These are phyloP conservation scores for Alternaria brassicicola DNA, from an alignment of 2,329 filamentous ascomycete species.

Conservation along the genomic window DNA sequence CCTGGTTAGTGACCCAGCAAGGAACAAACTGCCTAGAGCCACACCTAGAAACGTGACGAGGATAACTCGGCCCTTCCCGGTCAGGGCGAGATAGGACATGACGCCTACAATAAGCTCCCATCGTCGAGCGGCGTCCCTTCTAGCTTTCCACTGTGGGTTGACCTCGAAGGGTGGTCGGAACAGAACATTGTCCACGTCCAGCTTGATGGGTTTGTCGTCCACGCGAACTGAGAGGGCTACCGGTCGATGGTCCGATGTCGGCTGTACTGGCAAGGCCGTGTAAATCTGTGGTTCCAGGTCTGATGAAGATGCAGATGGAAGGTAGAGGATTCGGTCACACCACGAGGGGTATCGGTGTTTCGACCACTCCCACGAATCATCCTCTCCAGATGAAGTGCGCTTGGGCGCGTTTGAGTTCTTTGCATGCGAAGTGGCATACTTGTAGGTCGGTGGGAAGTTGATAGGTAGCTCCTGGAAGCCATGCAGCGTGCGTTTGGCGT, in stretches of 20 bases:
- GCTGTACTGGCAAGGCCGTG: conserved; percentile 74
- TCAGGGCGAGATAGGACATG: conserved; percentile 60
- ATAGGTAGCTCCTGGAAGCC: conserved; percentile 77
- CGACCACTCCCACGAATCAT: conserved; percentile 71
- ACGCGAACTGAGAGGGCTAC: conserved; percentile 76
- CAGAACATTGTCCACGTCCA: conserved; percentile 45
- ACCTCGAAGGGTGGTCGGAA: conserved; percentile 62
- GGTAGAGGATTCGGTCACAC: conserved; percentile 89
- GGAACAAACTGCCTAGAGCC: conserved; percentile 34
- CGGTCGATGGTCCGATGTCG: conserved; percentile 86
- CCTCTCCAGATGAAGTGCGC: conserved; percentile 29
- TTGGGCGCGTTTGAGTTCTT: conserved; percentile 8
- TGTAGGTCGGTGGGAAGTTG: conserved; percentile 90
- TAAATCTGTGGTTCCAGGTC: conserved; percentile 68
- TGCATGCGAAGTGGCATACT: conserved; percentile 63
- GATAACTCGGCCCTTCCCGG: conserved; percentile 54
- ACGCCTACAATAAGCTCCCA: conserved; percentile 67
- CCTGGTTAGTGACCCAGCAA: conserved; percentile 26
- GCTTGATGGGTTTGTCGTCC: conserved; percentile 58
- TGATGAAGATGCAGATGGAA: conserved; percentile 55
- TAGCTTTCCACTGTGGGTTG: conserved; percentile 62
- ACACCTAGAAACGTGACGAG: conserved; percentile 41
- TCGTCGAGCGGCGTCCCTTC: conserved; percentile 60
- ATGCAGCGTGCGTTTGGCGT: conserved; percentile 74
- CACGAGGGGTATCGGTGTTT: conserved; percentile 82